A percentile compares a stretch with the other conserved stretches of the same genome.
Conservation (phyloP, 2,329 filamentous ascomycete species). For the Fusarium veterinarium region DNA sequence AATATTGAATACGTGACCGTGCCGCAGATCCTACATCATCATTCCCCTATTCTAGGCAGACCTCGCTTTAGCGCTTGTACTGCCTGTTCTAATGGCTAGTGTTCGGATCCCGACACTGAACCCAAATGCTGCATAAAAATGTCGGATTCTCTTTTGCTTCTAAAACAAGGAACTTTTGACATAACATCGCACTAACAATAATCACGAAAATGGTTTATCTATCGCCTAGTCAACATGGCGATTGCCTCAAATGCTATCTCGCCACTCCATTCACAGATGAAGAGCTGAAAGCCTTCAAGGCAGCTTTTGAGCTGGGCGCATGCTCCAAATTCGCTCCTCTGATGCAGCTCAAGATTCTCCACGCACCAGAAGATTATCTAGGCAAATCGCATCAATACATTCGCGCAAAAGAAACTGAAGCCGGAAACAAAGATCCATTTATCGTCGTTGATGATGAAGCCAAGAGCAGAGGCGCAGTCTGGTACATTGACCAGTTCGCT, state of each 20-base stretch:
- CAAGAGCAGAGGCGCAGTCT: not conserved
- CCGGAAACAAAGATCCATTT: not conserved
- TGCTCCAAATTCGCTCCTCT: not conserved
- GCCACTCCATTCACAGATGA: not conserved
- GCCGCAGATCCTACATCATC: not conserved
- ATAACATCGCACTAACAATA: not conserved
- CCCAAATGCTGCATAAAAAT: not conserved
- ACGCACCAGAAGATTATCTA: not conserved
- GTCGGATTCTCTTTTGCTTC: not conserved
- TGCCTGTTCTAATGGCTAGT: not conserved
- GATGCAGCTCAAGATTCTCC: not conserved
- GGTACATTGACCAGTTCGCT: constrained; percentile 7
- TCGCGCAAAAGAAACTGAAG: not conserved
- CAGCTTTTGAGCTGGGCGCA: not conserved
- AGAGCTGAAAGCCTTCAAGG: not conserved
- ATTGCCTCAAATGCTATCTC: constrained; percentile 6
- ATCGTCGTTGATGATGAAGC: constrained; percentile 2
- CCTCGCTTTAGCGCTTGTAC: not conserved
- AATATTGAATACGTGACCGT: not conserved
- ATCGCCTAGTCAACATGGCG: rapidly evolving
- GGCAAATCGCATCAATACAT: constrained; percentile 7
- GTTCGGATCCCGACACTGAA: not conserved
- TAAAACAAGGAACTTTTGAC: not conserved
- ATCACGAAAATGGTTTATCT: not conserved
- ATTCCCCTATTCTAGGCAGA: not conserved